Conservation (phyloP, 768 basidiomycete species). For the Boletus speciosus region DNA sequence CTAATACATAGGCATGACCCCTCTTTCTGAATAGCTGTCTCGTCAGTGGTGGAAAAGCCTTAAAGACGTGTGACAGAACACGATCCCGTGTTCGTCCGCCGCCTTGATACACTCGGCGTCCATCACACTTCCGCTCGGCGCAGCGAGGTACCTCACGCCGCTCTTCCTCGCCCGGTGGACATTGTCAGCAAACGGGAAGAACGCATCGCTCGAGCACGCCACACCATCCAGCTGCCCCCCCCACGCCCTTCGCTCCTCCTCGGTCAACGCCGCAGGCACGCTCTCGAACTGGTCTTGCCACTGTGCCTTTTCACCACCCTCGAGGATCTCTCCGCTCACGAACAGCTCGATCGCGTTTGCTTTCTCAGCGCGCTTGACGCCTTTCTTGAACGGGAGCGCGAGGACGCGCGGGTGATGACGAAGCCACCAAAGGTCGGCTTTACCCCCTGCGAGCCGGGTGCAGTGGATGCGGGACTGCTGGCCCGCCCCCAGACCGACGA, state of each 20-base stretch:
- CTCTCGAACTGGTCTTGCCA: constrained; percentile 89
- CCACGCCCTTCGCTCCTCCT: constrained; percentile 73
- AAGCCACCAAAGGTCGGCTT: constrained; percentile 99
- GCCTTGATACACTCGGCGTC: constrained; percentile 95
- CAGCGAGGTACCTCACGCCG: constrained; percentile 89
- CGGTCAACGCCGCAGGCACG: constrained; percentile 60
- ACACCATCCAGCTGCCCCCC: constrained; percentile 74
- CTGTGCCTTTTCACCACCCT: constrained; percentile 83
- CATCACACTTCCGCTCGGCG: constrained; percentile 94
- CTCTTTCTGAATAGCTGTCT: not conserved
- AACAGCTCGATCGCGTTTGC: constrained; percentile 98
- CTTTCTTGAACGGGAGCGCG: constrained; percentile 92
- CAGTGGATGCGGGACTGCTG: constrained; percentile 99
- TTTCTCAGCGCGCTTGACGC: constrained; percentile 96
- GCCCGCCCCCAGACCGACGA: constrained; percentile 94
- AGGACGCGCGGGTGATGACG: constrained; percentile 95
- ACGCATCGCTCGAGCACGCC: constrained; percentile 93
- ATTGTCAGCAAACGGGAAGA: constrained; percentile 99
- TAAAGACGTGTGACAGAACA: constrained; percentile 86
- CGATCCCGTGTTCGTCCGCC: constrained; percentile 88
- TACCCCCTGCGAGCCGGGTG: constrained; percentile 93
- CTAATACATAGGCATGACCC: constrained; percentile 2
- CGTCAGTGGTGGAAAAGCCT: constrained; percentile 85
- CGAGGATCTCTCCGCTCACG: constrained; percentile 84
- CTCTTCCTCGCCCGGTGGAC: constrained; percentile 91